Base-by-base conservation (phyloP, 1,139 yeast species). In the Kodamaea suecica region DNA sequence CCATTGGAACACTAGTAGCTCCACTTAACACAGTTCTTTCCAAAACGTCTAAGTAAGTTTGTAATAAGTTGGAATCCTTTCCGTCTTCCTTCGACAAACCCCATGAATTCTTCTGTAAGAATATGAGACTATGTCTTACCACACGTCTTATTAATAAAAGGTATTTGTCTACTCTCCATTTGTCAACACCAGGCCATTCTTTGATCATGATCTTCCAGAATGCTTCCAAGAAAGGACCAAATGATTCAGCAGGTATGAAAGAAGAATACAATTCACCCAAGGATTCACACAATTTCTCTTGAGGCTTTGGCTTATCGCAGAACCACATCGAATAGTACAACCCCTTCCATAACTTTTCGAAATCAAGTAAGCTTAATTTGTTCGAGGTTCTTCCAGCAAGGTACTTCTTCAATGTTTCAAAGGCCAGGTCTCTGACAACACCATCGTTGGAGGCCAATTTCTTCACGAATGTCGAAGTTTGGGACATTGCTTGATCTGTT, bases 281-380 rank as follows among this genome's bases (percentile, higher is more conserved):
- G 33, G 77, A 78, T 35, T 73, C 77, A 3, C 96, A 95, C 30
- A 92, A 67, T 40, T 81, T 66, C 57, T 88, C 95, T 61, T 92
- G 98, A 19, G 95, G 94, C 47, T 82, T 72, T 20, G 96, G 95
- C 50, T 94, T 77, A 60, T 92, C 98, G 54, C 95, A 78, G 61
- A 84, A 87, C 98, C 98, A 92, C 95, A 92, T 86, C 19, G 87
- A 80, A 57, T 72, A 92, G 60, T 83, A 92, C 33, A 92, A 70
- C 7, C 97, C 98, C 60, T 85, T 87, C 97, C 97, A 92, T 40
- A 92, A 66, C 57, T 90, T 88, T 48, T 84, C 84, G 48, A 80
- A 70, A 42, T 90, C 95, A 29, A 66, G 49, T 24, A 53, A 46
- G 3, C 57, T 40, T 32, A 70, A 50, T 25, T 46, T 43, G 29